Percentiles rank a stretch among this genome's conserved stretches.
phyloP scores from a whole-genome alignment of 495 filamentous ascomycete genomes.

The Penicillium samsonianum region DNA sequence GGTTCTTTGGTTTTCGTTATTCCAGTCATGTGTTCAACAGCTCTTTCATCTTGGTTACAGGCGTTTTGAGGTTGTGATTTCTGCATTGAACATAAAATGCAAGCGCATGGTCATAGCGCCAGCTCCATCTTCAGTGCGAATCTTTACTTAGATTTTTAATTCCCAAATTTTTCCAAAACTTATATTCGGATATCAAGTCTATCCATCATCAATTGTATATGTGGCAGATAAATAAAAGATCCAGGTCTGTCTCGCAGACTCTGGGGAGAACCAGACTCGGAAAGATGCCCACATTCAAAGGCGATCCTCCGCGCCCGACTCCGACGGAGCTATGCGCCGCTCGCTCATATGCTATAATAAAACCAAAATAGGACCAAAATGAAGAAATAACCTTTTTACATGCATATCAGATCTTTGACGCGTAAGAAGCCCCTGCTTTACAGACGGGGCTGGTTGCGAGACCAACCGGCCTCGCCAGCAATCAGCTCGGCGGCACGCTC shows the following conservation, averaged over 20 bases:
- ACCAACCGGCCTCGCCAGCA: constrained; percentile 62
- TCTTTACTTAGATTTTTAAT: neutral
- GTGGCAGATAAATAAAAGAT: constrained; percentile 1
- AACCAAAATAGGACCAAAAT: constrained; percentile 5
- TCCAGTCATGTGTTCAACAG: neutral
- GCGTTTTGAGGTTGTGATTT: constrained; percentile 9
- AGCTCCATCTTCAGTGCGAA: neutral
- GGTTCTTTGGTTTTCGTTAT: constrained; percentile 3
- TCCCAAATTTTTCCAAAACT: neutral
- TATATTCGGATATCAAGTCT: neutral
- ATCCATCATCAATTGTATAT: neutral
- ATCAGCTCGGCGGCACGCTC: constrained; percentile 66
- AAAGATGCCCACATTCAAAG: neutral
- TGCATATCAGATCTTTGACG: constrained; percentile 14
- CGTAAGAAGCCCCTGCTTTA: constrained; percentile 21
- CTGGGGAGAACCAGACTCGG: neutral
- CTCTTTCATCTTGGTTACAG: constrained; percentile 6
- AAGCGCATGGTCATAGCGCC: neutral
- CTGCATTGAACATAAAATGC: constrained; percentile 6
- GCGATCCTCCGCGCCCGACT: neutral
- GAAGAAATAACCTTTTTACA: constrained; percentile 8
- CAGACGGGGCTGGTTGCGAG: constrained; percentile 51
- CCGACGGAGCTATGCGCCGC: constrained; percentile 20
- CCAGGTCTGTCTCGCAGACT: constrained; percentile 16
- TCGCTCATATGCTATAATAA: constrained; percentile 31